Evolutionary conservation across 352 stramenopile species (phyloP).

Genomic region (Saprolegnia parasitica): DNA sequence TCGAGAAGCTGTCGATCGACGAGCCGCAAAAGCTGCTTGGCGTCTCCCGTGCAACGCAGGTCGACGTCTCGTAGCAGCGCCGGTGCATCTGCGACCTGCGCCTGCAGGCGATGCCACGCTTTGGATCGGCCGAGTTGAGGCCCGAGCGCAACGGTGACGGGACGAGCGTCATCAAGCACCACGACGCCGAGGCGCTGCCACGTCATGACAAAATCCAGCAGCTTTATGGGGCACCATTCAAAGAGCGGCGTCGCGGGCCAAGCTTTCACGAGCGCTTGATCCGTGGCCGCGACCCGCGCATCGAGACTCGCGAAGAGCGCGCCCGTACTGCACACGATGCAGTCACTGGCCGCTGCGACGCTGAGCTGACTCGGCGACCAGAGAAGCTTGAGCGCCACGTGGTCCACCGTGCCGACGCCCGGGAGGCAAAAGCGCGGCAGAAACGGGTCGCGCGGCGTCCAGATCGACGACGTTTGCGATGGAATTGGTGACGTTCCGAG

Average conservation of each 20-base stretch:
- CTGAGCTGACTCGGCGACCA: not conserved
- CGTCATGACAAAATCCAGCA: not conserved
- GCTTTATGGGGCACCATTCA: not conserved
- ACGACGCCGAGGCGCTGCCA: not conserved
- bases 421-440: not conserved
- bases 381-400: conserved; percentile 9
- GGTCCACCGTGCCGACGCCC: not conserved
- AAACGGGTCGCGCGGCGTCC: not conserved
- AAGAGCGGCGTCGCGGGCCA: not conserved
- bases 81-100: not conserved
- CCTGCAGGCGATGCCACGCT: not conserved
- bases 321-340: not conserved
- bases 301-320: conserved; percentile 16
- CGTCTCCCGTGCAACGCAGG: not conserved
- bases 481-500: not conserved
- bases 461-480: not conserved
- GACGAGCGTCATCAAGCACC: not conserved
- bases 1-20: not conserved
- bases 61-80: not conserved
- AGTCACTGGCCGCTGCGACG: not conserved
- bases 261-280: not conserved
- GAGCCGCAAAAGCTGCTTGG: not conserved
- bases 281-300: not conserved
- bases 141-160: not conserved
- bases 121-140: not conserved